Percentiles rank a stretch among this genome's conserved stretches.
These are phyloP conservation scores for Aspergillus clavatus DNA, from an alignment of 2,329 filamentous ascomycete genomes.

Conservation along the genomic window DNA sequence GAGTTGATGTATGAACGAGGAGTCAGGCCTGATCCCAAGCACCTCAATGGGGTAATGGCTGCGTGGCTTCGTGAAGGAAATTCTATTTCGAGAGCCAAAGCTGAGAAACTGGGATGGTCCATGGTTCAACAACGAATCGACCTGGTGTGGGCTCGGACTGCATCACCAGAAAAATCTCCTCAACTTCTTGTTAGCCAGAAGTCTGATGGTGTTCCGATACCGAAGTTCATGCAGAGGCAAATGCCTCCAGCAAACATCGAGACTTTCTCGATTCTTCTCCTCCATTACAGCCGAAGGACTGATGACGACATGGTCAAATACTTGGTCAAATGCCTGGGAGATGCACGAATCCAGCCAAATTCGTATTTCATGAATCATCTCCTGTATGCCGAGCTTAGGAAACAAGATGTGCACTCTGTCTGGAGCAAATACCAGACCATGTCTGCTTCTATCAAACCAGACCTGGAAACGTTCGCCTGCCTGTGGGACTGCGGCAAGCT, in stretches of 20 bases:
- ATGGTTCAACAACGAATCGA: slow-evolving; percentile 69
- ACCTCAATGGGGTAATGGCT: slow-evolving; percentile 76
- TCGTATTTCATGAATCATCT: slow-evolving; percentile 76
- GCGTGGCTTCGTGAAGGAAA: slow-evolving; percentile 67
- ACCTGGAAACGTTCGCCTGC: slow-evolving; percentile 64
- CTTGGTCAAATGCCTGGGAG: slow-evolving; percentile 58
- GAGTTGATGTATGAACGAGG: slow-evolving; percentile 68
- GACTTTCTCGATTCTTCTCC: slow-evolving; percentile 70
- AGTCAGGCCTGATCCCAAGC: slow-evolving; percentile 64
- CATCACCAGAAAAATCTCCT: slow-evolving; percentile 19
- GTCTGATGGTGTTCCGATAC: slow-evolving; percentile 25
- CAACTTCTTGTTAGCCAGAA: slow-evolving; percentile 26
- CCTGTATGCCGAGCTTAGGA: slow-evolving; percentile 61
- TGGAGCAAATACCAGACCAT: slow-evolving; percentile 54
- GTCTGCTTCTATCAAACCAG: slow-evolving; percentile 52
- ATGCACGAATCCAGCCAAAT: slow-evolving; percentile 62
- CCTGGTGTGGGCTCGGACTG: slow-evolving; percentile 49
- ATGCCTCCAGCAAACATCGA: slow-evolving; percentile 64
- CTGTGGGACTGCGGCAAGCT: slow-evolving; percentile 56
- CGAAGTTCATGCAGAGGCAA: slow-evolving; percentile 37
- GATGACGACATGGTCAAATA: slow-evolving; percentile 55
- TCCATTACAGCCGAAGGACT: slow-evolving; percentile 63
- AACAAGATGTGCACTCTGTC: slow-evolving; percentile 52
- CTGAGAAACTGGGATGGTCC: slow-evolving; percentile 66
- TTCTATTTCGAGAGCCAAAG: slow-evolving; percentile 52